Evolutionary conservation across 2,329 filamentous ascomycete genomes (phyloP), one percentile per base, ranked within the genome.

Genomic region (Rhexocercosporidium sp.): DNA sequence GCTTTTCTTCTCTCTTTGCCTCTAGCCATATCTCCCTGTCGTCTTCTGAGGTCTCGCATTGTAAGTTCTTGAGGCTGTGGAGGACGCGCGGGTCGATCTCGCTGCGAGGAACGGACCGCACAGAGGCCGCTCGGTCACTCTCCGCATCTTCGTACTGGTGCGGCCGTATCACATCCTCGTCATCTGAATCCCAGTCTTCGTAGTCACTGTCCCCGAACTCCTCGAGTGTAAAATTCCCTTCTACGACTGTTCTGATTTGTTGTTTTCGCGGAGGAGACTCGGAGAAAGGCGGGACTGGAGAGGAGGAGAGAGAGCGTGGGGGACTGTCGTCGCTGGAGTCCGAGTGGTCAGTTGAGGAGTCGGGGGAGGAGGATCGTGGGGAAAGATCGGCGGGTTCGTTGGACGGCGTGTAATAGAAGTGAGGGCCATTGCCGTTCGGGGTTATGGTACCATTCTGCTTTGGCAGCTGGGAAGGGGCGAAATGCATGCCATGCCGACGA

Each of bases 391-490:
- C 76, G 34, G 76, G 76, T 14, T 75, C 75, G 47, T 75, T 70
- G 27, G 76, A 71, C n/a, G 73, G 76, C 37, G 73, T 70, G 65
- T 78, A 79, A 60, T 72, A 77, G 67, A 81, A 78, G 25, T 72
- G 70, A 20, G 65, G 70, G 3, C 77, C 78, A 59, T 75, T 72
- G 59, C 73, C 77, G 70, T 75, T 71, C 1, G 82, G 81, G 61
- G 77, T 79, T 60, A 85, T 84, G 66, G 78, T 79, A 14, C 80
- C 77, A 57, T 81, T 79, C 56, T 78, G 68, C 14, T 65, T 75
- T 72, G 65, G 77, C 73, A 72, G 77, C 72, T 69, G 65, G 44
- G 61, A 53, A n/a, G 53, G 54, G 53, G 62, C 60, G 59, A 75
- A 74, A 31, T 70, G 70, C 64, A 76, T 74, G 20, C 72, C 71